These are phyloP conservation scores for Gentiana dahurica DNA, from an alignment of 257 asterid genomes.

Conservation along the genomic window DNA sequence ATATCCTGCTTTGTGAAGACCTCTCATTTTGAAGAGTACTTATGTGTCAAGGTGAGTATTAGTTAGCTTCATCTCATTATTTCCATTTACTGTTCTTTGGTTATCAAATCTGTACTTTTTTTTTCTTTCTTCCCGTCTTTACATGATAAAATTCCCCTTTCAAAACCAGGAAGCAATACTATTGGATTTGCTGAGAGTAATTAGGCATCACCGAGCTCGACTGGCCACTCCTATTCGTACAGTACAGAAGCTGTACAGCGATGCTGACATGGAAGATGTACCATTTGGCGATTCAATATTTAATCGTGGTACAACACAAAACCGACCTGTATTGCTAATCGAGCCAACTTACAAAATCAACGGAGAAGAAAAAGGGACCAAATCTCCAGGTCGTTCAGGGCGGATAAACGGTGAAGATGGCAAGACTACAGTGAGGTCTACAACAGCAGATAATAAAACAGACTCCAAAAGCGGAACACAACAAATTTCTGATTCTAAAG, in stretches of 20 bases:
- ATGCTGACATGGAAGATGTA: constrained; percentile 68
- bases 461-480: constrained; percentile 39
- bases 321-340: constrained; percentile 51
- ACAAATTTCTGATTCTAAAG: constrained; percentile 33
- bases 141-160: too few relatives aligned
- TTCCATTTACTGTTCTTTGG: too few relatives aligned
- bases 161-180: constrained; percentile 64
- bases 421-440: constrained; percentile 37
- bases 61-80: too few relatives aligned
- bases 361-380: constrained; percentile 57
- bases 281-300: constrained; percentile 63
- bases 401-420: constrained; percentile 47
- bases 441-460: constrained; percentile 29
- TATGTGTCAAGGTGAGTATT: constrained; percentile 87
- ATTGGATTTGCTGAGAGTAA: constrained; percentile 89
- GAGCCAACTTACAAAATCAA: constrained; percentile 78
- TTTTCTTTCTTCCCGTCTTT: too few relatives aligned
- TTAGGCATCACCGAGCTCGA: constrained; percentile 90
- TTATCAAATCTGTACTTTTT: too few relatives aligned
- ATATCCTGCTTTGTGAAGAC: constrained; percentile 98
- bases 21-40: constrained; percentile 88
- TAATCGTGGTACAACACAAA: constrained; percentile 38
- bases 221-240: constrained; percentile 99
- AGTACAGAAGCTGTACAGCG: constrained; percentile 68
- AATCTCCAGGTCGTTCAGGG: constrained; percentile 39